phyloP scores from a whole-genome alignment of 768 basidiomycete genomes.

The Scleroderma citrinum region DNA sequence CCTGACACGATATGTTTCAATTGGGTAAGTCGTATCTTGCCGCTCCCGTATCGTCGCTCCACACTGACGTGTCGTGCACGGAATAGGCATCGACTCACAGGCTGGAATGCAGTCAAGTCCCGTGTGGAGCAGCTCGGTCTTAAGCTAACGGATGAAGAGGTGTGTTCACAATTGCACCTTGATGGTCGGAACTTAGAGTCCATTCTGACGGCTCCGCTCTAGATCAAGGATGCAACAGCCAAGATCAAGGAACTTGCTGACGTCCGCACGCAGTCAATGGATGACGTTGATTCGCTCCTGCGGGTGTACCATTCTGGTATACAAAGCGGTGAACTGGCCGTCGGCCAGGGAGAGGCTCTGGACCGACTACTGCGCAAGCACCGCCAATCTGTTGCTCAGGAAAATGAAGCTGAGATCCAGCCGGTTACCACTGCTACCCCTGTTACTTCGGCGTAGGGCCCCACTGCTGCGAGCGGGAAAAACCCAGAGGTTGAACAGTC shows the following conservation, averaged over 20 bases:
- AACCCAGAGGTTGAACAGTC: background rate
- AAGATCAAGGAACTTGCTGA: constrained; percentile 99
- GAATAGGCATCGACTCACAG: constrained; percentile 82
- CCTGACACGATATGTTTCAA: constrained; percentile 94
- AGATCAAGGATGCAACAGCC: constrained; percentile 97
- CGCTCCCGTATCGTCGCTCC: background rate
- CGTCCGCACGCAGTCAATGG: constrained; percentile 97
- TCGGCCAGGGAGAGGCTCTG: constrained; percentile 90
- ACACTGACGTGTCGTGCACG: constrained; percentile 3
- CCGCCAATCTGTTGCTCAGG: constrained; percentile 32
- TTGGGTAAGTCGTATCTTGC: constrained; percentile 51
- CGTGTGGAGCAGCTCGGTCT: constrained; percentile 97
- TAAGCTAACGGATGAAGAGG: constrained; percentile 84
- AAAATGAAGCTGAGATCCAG: constrained; percentile 4
- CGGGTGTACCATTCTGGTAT: constrained; percentile 95
- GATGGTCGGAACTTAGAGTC: background rate
- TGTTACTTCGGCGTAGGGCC: background rate
- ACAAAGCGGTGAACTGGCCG: constrained; percentile 83
- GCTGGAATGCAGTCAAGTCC: constrained; percentile 99
- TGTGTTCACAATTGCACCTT: constrained; percentile 15
- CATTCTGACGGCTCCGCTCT: constrained; percentile 1
- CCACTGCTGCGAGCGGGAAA: too few relatives aligned
- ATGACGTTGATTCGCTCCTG: constrained; percentile 95
- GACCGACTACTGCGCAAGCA: constrained; percentile 83
- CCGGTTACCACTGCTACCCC: background rate